Evolutionary conservation across 371 early-diverging fungal genomes (phyloP), one percentile per base, ranked within the genome.

Genomic region (Lichtheimia corymbifera): DNA sequence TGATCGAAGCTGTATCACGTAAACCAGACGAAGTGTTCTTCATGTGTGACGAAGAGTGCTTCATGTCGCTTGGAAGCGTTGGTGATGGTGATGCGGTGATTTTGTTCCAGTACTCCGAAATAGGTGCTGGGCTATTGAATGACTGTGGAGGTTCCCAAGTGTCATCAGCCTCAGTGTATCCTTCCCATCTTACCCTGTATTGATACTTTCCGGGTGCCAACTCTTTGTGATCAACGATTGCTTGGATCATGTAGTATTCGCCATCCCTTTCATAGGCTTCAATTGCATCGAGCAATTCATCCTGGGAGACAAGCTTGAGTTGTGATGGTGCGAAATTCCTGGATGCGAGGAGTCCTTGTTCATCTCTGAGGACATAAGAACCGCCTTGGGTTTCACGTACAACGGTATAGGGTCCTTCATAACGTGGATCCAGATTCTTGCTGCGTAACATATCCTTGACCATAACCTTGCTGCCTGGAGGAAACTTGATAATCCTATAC

Each of bases 291-390:
- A 59, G 7, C 1, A 64, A 12, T 51, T 53, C 62, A 55, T 64
- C 69, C 15, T 64, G 58, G 9, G 64, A 64, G 2, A 64, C 53
- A 15, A 58, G 7, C 22, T 67, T 62, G 0, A 67, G 45, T 28
- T 53, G 58, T n/a, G 61, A 58, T 14, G 65, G 63, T n/a, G 56
- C 27, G 53, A 60, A 70, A 11, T 64, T 58, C 7, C 60, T 30
- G 24, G 53, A 45, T 7, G 65, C 25, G 13, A 61, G 35, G n/a
- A 55, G 4, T 0, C 66, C 62, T 53, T 53, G 22, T 57, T 62
- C 58, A 43, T 66, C 54, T 12, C 55, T 13, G 1, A 66, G 20
- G 1, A 53, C 57, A 28, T 67, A 67, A 17, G 49, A 47, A 14
- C 66, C 66, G 35, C 52, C 68, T 35, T 15, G 3, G 1, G 58